Evolutionary conservation across 441 rosid genomes (phyloP), one percentile per base, ranked within the genome.

Genomic region (Melastoma candidum): DNA sequence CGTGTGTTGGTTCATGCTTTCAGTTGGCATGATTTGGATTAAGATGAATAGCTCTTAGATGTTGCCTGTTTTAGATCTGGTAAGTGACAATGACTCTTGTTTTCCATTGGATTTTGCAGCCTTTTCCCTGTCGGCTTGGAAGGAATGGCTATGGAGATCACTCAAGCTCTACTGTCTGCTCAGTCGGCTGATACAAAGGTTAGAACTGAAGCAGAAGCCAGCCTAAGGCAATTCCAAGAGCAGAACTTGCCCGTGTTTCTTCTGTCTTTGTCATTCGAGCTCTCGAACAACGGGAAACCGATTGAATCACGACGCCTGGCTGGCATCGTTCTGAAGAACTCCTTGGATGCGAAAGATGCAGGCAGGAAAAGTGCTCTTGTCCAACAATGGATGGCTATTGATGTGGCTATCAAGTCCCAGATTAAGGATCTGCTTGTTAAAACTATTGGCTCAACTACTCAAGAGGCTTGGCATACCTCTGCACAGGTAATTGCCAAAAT

Each of bases 291-390:
- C 53, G 87, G 72, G 12, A 89, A 89, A 64, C 94, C 97, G 8
- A 64, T 68, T 48, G 95, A 84, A 68, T 83, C 93, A 25, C 95
- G 95, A 57, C 71, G 90, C 27, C 70, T 89, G 65, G 97, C 97
- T 65, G 97, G 95, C 80, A 86, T 89, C 53, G 59, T 89, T 51
- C 95, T 89, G 10, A 89, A 89, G 69, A 89, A 89, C 55, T 84
- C 95, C 22, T 76, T 89, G 17, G 97, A 89, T 64, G 94, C 97
- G 2, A 86, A 85, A 59, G 95, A 89, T 61, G 73, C 85, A 49
- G 53, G 49, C 3, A 80, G 63, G 53, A 89, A 84, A 74, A 84
- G 78, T 63, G 69, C 64, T 56, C 90, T 84, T 53, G 82, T 77
- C 60, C 82, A 84, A 14, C 94, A 86, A 25, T 89, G 95, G 97